Evolutionary conservation across 1,139 yeast species (phyloP).

Genomic region (Pichia cactophila): DNA sequence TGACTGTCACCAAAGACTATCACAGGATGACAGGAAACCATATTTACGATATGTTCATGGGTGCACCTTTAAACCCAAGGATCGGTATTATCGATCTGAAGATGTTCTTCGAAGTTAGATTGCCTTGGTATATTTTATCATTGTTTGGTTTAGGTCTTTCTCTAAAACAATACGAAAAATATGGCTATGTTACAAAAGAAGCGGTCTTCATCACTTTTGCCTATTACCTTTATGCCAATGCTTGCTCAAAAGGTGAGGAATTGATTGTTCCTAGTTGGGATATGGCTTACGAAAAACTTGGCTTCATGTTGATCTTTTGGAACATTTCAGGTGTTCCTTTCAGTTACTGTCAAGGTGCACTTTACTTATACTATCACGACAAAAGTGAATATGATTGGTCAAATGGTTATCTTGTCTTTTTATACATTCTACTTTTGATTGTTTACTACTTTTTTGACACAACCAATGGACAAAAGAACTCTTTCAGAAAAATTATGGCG

Average conservation of each 20-base stretch:
- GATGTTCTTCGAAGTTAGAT: conserved; percentile 94
- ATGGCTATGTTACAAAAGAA: conserved; percentile 76
- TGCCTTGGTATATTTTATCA: conserved; percentile 91
- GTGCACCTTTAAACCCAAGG: conserved; percentile 94
- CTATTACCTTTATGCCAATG: conserved; percentile 92
- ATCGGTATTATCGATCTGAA: conserved; percentile 86
- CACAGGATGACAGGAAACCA: conserved; percentile 89
- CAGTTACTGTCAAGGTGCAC: conserved; percentile 91
- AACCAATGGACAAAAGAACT: conserved; percentile 89
- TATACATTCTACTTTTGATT: conserved; percentile 48
- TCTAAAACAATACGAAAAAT: conserved; percentile 69
- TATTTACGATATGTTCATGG: conserved; percentile 90
- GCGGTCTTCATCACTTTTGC: conserved; percentile 68
- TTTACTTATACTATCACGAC: conserved; percentile 72
- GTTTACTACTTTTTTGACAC: conserved; percentile 95
- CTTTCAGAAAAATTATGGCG: conserved; percentile 79
- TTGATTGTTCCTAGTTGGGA: conserved; percentile 98
- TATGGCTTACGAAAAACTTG: conserved; percentile 98
- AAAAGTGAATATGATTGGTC: conserved; percentile 80
- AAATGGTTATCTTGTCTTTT: conserved; percentile 43
- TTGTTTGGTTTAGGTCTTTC: conserved; percentile 70
- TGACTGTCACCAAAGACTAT: conserved; percentile 61
- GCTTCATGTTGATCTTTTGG: conserved; percentile 97
- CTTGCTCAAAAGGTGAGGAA: conserved; percentile 97
- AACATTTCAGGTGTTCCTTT: conserved; percentile 98